Evolutionary conservation across 371 early-diverging fungal genomes (phyloP), one percentile per base, ranked within the genome.

Genomic region (Mortierella sp.): DNA sequence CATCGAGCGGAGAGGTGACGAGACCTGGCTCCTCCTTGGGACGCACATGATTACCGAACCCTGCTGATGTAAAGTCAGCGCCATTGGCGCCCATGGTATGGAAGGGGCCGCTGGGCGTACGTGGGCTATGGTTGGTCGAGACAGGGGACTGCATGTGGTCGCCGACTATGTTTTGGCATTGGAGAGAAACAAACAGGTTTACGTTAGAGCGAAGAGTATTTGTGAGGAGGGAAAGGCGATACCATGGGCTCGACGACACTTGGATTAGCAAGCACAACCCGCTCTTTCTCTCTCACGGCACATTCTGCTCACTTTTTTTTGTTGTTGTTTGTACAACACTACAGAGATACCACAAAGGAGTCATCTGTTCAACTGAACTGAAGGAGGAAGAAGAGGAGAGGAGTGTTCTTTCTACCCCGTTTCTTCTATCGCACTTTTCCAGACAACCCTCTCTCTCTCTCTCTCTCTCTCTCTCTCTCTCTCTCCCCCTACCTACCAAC

Each of bases 1-100:
- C 72, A 45, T 74, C 68, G 37, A 72, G 46, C 12, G 71, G 71
- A 14, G 72, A 45, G 14, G 47, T 37, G 29, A 53, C 62, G n/a
- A 67, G 73, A 50, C 67, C 73, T 15, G 73, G 64, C 50, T 73
- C 73, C 23, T 67, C 60, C 73, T 73, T 73, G 25, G 73, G 59
- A 16, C 73, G 73, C 9, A 64, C 64, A 55, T 73, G 68, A 53
- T 51, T 51, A 43, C 52, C 61, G 52, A 70, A 75, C 15, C 67
- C 66, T 23, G 63, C 29, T 15, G 75, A 59, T 3, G 72, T 53
- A 56, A 64, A 76, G 23, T 72, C 71, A 7, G 60, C 25, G 7
- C 65, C 61, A 29, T 60, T 67, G n/a, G 60, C 21, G 15, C 52
- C 62, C 57, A 72, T 61, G 15, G 70, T 21, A 50, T 70, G 66